phyloP scores from a whole-genome alignment of 176 grass and related monocot species.

The Zea luxurians region DNA sequence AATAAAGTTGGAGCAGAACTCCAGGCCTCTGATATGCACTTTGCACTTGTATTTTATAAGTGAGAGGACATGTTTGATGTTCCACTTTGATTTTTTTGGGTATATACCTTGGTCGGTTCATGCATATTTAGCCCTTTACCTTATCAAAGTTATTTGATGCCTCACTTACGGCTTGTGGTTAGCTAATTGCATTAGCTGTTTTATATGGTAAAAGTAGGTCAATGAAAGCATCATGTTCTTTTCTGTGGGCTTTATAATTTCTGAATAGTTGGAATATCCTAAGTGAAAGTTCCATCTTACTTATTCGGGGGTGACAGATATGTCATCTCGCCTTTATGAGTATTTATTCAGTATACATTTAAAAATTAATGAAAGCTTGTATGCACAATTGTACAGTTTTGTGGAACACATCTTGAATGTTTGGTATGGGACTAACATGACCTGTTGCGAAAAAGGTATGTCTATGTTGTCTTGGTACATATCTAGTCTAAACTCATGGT shows the following conservation, averaged over 20 bases:
- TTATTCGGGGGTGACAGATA: not conserved
- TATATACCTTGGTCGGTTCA: not conserved
- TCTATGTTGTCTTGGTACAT: not conserved
- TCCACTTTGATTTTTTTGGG: not conserved
- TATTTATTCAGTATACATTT: too few relatives aligned
- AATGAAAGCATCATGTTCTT: too few relatives aligned
- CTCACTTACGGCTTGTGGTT: not conserved
- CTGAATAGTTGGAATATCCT: too few relatives aligned
- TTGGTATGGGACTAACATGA: slow-evolving; percentile 2
- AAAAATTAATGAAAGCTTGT: not conserved
- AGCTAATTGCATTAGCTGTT: not conserved
- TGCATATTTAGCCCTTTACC: not conserved
- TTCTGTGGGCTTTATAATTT: too few relatives aligned
- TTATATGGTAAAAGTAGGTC: too few relatives aligned
- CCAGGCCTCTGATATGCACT: too few relatives aligned
- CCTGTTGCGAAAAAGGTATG: not conserved
- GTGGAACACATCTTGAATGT: not conserved
- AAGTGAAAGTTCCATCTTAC: not conserved
- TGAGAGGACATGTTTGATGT: not conserved
- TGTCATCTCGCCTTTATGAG: not conserved
- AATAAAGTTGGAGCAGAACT: too few relatives aligned
- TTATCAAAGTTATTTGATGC: not conserved
- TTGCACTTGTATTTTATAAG: too few relatives aligned
- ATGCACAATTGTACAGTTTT: slow-evolving; percentile 9
- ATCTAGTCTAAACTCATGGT: not conserved